A percentile compares a stretch with the other conserved stretches of the same genome.
phyloP scores from a whole-genome alignment of 2,329 filamentous ascomycete species.

The Reticulascus tulasneorum region DNA sequence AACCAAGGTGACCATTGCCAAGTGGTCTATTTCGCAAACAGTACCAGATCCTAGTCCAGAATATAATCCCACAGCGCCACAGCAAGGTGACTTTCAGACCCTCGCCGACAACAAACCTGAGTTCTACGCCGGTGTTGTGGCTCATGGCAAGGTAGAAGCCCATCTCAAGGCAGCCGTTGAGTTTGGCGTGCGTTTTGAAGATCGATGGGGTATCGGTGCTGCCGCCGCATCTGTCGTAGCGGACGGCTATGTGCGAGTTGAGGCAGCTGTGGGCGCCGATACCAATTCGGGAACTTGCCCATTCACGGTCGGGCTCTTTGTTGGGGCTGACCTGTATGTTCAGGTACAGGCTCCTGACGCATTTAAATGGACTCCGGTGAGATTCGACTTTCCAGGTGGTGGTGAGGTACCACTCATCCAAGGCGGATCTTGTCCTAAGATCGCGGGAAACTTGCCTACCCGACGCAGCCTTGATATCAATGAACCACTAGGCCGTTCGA shows the following conservation, averaged over 20 bases:
- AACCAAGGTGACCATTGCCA: slow-evolving; percentile 21
- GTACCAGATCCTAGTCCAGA: too few relatives aligned
- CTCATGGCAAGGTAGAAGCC: slow-evolving; percentile 12
- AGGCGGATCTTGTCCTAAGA: slow-evolving; percentile 14
- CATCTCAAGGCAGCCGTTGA: slow-evolving; percentile 13
- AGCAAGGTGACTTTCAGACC: too few relatives aligned
- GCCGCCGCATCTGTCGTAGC: slow-evolving; percentile 15
- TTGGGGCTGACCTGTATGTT: slow-evolving; percentile 17
- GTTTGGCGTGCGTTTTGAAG: slow-evolving; percentile 18
- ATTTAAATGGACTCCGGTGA: slow-evolving; percentile 15
- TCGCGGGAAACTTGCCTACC: too few relatives aligned
- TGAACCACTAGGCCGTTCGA: too few relatives aligned
- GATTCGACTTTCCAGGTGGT: slow-evolving; percentile 9
- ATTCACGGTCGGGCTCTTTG: slow-evolving; percentile 18
- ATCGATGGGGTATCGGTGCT: slow-evolving; percentile 13
- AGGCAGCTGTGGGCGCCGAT: too few relatives aligned
- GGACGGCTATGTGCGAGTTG: too few relatives aligned
- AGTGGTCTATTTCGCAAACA: too few relatives aligned
- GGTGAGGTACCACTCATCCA: too few relatives aligned
- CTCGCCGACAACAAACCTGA: slow-evolving; percentile 12
- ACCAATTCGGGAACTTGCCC: slow-evolving; percentile 18
- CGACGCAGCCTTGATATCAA: too few relatives aligned
- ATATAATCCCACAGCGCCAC: too few relatives aligned
- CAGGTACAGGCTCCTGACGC: slow-evolving; percentile 11
- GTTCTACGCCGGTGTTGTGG: slow-evolving; percentile 18